These are phyloP conservation scores for Adansonia rubrostipa DNA, from an alignment of 441 rosid genomes.

Conservation along the genomic window DNA sequence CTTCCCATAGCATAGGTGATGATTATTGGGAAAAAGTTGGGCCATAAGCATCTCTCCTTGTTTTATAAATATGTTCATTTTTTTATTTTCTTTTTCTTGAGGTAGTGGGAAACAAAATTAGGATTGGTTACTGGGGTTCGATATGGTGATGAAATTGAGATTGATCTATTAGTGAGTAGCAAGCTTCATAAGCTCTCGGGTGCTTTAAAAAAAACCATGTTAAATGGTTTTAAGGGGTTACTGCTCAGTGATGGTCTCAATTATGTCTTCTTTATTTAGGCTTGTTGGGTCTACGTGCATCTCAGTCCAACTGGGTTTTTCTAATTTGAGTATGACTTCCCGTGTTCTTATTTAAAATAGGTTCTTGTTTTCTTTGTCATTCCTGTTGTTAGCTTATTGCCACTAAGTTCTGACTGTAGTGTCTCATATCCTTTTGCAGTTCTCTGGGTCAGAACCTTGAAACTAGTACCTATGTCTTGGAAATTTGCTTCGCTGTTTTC, in stretches of 20 bases:
- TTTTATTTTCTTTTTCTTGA: neutral
- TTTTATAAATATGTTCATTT: neutral
- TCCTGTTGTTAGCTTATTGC: neutral
- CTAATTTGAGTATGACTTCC: neutral
- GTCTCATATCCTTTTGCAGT: constrained; percentile 42
- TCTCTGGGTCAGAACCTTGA: constrained; percentile 80
- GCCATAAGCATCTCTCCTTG: neutral
- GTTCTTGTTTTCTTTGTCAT: neutral
- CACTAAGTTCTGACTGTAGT: too few species aligned
- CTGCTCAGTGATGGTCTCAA: constrained; percentile 5
- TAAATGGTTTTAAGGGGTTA: neutral
- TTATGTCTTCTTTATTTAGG: neutral
- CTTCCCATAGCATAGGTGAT: neutral
- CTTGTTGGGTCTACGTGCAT: constrained; percentile 9
- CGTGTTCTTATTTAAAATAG: neutral
- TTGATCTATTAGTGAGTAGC: neutral
- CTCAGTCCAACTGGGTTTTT: neutral
- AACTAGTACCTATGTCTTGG: constrained; percentile 77
- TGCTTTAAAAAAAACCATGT: neutral
- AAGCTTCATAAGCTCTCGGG: neutral
- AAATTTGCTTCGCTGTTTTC: constrained; percentile 70
- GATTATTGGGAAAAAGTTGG: neutral
- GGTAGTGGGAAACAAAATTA: neutral
- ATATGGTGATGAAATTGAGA: constrained; percentile 7
- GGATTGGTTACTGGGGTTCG: neutral